These are phyloP conservation scores for Coffea eugenioides DNA, from an alignment of 257 asterid genomes.

Conservation along the genomic window DNA sequence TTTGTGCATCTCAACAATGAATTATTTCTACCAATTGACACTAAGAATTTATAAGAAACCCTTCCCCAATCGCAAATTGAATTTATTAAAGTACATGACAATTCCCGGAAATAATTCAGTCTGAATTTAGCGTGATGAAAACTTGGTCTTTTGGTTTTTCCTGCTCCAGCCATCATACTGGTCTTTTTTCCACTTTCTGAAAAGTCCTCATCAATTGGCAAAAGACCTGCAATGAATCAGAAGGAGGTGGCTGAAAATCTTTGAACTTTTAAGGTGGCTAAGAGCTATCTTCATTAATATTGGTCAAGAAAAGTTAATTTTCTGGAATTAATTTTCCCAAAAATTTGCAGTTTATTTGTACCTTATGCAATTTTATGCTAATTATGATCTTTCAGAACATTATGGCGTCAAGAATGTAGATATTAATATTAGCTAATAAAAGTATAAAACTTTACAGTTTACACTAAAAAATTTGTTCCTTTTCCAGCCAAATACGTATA, in stretches of 20 bases:
- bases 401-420: background rate
- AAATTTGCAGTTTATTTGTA: background rate
- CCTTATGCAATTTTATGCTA: background rate
- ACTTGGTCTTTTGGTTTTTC: slow-evolving; percentile 35
- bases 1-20: too few relatives aligned
- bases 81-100: too few relatives aligned
- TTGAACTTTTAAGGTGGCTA: background rate
- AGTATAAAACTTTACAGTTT: background rate
- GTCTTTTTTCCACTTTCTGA: slow-evolving; percentile 51
- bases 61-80: too few relatives aligned
- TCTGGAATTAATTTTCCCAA: background rate
- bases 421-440: background rate
- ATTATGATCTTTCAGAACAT: background rate
- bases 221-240: slow-evolving; percentile 32
- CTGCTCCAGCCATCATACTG: slow-evolving; percentile 60
- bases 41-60: too few relatives aligned
- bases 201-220: slow-evolving; percentile 41
- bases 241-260: slow-evolving; percentile 65
- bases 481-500: too few relatives aligned
- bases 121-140: too few relatives aligned
- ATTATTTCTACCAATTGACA: too few relatives aligned
- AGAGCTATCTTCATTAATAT: background rate
- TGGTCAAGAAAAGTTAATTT: background rate
- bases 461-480: too few relatives aligned
- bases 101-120: too few relatives aligned